Conservation (phyloP, 768 basidiomycete genomes). For the Cystobasidium tubakii region DNA sequence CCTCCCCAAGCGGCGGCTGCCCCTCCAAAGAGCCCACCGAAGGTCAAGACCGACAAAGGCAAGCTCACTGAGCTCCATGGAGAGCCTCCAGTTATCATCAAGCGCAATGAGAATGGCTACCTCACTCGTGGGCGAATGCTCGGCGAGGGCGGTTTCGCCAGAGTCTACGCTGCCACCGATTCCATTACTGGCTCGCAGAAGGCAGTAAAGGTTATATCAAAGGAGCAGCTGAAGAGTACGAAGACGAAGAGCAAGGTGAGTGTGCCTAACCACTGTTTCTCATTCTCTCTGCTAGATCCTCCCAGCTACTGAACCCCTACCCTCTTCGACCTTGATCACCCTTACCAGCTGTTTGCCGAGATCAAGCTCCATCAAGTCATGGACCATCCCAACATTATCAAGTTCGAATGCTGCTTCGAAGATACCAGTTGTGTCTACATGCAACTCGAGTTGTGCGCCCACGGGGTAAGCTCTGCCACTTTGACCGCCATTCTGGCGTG, state of each 20-base stretch:
- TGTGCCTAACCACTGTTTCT: not conserved
- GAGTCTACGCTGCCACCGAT: slow-evolving; percentile 83
- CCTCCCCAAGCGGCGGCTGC: not conserved
- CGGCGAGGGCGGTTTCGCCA: slow-evolving; percentile 79
- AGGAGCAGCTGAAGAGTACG: slow-evolving; percentile 81
- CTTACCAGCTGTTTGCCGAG: slow-evolving; percentile 80
- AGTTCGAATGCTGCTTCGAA: slow-evolving; percentile 89
- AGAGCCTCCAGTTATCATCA: slow-evolving; percentile 41
- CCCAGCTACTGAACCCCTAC: not conserved
- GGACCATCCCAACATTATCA: slow-evolving; percentile 84
- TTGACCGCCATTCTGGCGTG: not conserved
- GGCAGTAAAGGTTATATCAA: slow-evolving; percentile 94
- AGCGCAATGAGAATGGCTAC: slow-evolving; percentile 33
- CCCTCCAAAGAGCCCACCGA: slow-evolving; percentile 24
- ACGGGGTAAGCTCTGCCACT: slow-evolving; percentile 55
- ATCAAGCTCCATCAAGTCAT: slow-evolving; percentile 94
- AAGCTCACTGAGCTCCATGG: slow-evolving; percentile 45
- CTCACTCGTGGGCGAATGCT: slow-evolving; percentile 43
- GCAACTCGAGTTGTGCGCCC: slow-evolving; percentile 84
- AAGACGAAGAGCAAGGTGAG: slow-evolving; percentile 93
- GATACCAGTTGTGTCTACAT: slow-evolving; percentile 94
- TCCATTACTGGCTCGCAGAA: slow-evolving; percentile 61
- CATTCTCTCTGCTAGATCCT: not conserved
- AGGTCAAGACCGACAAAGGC: slow-evolving; percentile 36
- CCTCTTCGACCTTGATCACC: not conserved